A percentile compares a stretch with the other conserved stretches of the same genome.
Conservation (phyloP, 2,329 filamentous ascomycete genomes). For the Sclerotinia trifoliorum region DNA sequence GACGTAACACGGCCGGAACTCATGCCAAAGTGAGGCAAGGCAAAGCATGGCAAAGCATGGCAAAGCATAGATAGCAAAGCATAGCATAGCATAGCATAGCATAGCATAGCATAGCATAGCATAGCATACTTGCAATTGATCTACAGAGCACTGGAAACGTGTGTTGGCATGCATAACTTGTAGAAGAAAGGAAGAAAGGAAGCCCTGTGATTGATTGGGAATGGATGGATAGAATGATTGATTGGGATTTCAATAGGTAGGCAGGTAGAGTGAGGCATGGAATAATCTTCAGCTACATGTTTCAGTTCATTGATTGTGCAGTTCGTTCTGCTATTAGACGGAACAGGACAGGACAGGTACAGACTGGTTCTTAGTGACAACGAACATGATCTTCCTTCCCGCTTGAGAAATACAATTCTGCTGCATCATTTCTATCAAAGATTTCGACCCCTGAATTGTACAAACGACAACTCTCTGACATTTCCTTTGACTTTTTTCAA, state of each 20-base stretch:
- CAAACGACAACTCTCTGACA: too few relatives aligned
- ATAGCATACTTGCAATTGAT: background rate
- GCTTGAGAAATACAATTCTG: background rate
- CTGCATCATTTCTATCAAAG: background rate
- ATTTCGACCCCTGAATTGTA: background rate
- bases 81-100: background rate
- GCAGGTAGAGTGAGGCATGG: too few relatives aligned
- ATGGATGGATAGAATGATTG: background rate
- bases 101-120: too few relatives aligned
- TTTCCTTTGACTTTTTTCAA: too few relatives aligned
- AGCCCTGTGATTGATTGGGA: background rate
- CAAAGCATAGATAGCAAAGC: background rate
- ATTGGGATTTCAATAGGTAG: background rate
- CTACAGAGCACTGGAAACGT: background rate
- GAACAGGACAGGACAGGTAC: too few relatives aligned
- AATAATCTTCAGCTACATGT: too few relatives aligned
- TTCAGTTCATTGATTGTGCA: too few relatives aligned
- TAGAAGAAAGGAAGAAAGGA: background rate
- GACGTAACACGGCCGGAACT: background rate
- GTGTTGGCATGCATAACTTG: background rate
- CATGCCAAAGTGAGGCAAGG: constrained; percentile 1
- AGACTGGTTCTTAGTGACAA: too few relatives aligned
- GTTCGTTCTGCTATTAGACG: too few relatives aligned
- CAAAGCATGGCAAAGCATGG: background rate
- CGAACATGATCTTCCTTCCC: background rate